These are phyloP conservation scores for Centaurea solstitialis DNA, from an alignment of 129 eudicot genomes.

Conservation along the genomic window DNA sequence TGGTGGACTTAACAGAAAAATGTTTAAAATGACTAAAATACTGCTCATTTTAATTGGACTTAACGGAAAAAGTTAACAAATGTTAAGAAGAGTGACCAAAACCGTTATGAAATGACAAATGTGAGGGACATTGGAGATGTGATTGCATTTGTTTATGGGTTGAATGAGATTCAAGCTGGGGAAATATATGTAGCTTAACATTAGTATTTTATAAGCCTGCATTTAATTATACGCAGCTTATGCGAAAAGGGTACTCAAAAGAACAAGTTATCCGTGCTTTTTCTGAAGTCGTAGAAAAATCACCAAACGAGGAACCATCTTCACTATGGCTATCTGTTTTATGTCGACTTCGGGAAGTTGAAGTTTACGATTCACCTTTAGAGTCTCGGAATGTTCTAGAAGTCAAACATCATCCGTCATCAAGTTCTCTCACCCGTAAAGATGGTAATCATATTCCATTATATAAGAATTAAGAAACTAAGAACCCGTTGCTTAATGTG, in stretches of 20 bases:
- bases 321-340: constrained; percentile 82
- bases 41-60: too few relatives aligned
- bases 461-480: constrained; percentile 1
- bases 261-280: constrained; percentile 60
- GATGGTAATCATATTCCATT: constrained; percentile 28
- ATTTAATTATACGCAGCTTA: constrained; percentile 41
- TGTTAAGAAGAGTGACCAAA: too few relatives aligned
- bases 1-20: too few relatives aligned
- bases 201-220: background rate
- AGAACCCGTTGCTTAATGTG: background rate
- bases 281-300: constrained; percentile 49
- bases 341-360: constrained; percentile 68
- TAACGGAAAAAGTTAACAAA: too few relatives aligned
- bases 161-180: too few relatives aligned
- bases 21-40: too few relatives aligned
- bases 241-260: constrained; percentile 60
- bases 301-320: constrained; percentile 46
- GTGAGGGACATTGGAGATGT: too few relatives aligned
- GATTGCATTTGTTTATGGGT: too few relatives aligned
- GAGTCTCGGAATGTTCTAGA: constrained; percentile 29
- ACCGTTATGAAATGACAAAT: too few relatives aligned
- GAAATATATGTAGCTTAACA: background rate
- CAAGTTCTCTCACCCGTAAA: constrained; percentile 28
- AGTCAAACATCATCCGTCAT: constrained; percentile 30
- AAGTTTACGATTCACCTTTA: constrained; percentile 48